phyloP scores from a whole-genome alignment of 2,329 filamentous ascomycete genomes.

The Pestalotiopsis sp. region DNA sequence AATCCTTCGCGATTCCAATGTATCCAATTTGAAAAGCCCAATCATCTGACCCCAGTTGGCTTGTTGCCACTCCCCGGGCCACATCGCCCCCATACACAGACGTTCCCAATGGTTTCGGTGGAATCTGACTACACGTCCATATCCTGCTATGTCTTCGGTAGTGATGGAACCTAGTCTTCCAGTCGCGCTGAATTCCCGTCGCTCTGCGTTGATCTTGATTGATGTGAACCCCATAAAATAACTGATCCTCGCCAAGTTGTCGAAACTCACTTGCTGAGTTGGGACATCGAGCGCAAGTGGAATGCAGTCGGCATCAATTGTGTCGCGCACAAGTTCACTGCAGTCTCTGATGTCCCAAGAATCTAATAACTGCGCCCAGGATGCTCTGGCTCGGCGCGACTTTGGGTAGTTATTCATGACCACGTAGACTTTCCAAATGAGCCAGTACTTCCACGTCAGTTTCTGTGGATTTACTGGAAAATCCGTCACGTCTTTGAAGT shows the following conservation, averaged over 20 bases:
- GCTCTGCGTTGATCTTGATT: not conserved
- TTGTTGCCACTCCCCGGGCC: not conserved
- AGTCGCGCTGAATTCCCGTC: not conserved
- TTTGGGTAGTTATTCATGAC: not conserved
- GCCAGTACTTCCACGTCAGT: not conserved
- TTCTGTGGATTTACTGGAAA: not conserved
- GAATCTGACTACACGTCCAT: not conserved
- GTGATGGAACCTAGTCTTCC: not conserved
- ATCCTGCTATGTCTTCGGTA: not conserved
- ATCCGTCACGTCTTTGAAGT: too few relatives aligned
- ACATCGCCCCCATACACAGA: not conserved
- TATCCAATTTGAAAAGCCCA: not conserved
- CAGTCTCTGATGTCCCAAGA: not conserved
- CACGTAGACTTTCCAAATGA: not conserved
- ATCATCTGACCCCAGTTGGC: not conserved
- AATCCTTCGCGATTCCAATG: not conserved
- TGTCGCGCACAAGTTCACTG: not conserved
- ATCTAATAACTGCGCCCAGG: not conserved
- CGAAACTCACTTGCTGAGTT: not conserved
- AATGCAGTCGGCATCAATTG: conserved; percentile 2
- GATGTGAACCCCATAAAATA: not conserved
- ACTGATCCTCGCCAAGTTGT: not conserved
- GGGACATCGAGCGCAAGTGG: not conserved
- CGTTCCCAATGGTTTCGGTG: not conserved
- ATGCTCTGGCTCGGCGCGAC: not conserved